Conservation (phyloP, 2,329 filamentous ascomycete genomes). For the Beauveria varroae region DNA sequence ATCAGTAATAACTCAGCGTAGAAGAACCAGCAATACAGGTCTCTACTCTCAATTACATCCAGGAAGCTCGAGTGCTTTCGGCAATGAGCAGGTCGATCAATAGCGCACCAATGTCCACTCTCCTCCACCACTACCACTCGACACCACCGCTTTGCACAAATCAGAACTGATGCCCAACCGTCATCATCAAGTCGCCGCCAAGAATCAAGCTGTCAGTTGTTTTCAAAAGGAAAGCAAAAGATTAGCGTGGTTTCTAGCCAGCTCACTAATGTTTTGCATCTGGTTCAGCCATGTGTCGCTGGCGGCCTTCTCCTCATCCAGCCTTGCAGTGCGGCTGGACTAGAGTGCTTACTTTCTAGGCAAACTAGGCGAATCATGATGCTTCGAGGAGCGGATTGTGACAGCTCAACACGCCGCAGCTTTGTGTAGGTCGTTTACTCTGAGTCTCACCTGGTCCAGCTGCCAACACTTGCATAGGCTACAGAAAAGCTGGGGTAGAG, state of each 20-base stretch:
- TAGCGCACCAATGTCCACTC: not conserved
- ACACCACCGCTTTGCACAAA: not conserved
- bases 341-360: not conserved
- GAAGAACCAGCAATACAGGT: not conserved
- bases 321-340: constrained; percentile 1
- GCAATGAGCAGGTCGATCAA: not conserved
- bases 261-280: not conserved
- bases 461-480: not conserved
- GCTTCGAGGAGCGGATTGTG: not conserved
- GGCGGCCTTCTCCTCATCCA: not conserved
- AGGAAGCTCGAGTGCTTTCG: not conserved
- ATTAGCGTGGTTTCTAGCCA: not conserved
- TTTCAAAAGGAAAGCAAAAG: not conserved
- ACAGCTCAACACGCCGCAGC: not conserved
- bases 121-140: not conserved
- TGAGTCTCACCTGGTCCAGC: constrained; percentile 6
- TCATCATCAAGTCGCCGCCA: not conserved
- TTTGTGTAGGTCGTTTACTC: constrained; percentile 6
- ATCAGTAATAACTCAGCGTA: not conserved
- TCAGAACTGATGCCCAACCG: not conserved
- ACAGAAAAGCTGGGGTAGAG: not conserved
- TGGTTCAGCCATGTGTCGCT: not conserved
- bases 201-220: not conserved
- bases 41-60: not conserved
- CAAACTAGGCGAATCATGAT: not conserved